phyloP scores from a whole-genome alignment of 2,329 filamentous ascomycete genomes.

The Fusarium ambrosium region DNA sequence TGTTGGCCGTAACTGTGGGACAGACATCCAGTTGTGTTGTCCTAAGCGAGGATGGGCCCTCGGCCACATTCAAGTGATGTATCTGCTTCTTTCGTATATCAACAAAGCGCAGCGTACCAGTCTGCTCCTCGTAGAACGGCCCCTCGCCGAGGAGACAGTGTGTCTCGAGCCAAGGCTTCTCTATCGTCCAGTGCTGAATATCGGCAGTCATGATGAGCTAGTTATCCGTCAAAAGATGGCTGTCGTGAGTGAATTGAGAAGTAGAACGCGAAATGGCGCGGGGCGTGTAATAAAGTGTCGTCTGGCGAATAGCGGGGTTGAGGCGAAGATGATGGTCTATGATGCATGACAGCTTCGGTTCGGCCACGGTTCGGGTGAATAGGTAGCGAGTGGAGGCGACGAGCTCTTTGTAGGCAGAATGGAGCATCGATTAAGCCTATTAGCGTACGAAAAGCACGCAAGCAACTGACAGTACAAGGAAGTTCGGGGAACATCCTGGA shows the following conservation, averaged over 20 bases:
- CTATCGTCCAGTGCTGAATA: slow-evolving; percentile 65
- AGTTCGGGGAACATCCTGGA: not conserved
- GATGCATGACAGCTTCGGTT: slow-evolving; percentile 23
- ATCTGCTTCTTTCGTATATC: slow-evolving; percentile 86
- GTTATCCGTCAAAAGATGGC: not conserved
- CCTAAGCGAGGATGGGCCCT: slow-evolving; percentile 73
- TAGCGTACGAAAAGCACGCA: not conserved
- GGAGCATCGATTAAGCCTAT: not conserved
- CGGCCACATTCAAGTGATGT: slow-evolving; percentile 76
- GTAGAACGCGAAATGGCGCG: not conserved
- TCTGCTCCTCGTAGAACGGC: slow-evolving; percentile 77
- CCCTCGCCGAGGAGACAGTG: slow-evolving; percentile 80
- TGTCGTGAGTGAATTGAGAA: not conserved
- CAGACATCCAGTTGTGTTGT: slow-evolving; percentile 69
- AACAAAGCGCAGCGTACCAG: slow-evolving; percentile 79
- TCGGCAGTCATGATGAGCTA: slow-evolving; percentile 49
- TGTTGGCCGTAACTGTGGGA: slow-evolving; percentile 81
- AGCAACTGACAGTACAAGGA: not conserved
- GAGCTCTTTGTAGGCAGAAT: not conserved
- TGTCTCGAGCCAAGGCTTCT: slow-evolving; percentile 68
- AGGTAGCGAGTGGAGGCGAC: slow-evolving; percentile 13
- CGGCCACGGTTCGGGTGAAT: slow-evolving; percentile 19
- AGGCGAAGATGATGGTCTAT: slow-evolving; percentile 25
- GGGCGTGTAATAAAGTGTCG: not conserved
- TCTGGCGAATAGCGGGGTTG: slow-evolving; percentile 28